These are phyloP conservation scores for Juglanconis juglandina DNA, from an alignment of 2,329 filamentous ascomycete species.

Conservation along the genomic window DNA sequence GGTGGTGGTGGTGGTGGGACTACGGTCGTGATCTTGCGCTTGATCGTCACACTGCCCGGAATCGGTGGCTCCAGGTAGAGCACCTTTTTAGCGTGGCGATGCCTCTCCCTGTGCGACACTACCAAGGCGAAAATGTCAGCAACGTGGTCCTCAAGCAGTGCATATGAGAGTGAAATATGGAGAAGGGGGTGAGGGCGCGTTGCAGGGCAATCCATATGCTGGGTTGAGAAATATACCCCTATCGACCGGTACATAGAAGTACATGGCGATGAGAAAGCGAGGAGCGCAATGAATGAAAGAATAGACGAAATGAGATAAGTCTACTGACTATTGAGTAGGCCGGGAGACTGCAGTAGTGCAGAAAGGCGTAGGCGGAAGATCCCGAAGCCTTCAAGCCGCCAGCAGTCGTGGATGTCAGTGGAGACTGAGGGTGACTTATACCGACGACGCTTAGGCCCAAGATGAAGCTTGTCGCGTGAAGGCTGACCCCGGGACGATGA, in stretches of 20 bases:
- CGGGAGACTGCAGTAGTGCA: conserved; percentile 4
- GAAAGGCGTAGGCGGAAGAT: neutral
- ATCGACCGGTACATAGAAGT: conserved; percentile 15
- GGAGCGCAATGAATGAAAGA: neutral
- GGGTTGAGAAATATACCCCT: conserved; percentile 8
- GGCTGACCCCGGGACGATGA: neutral
- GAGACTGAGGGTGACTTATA: neutral
- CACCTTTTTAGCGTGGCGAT: conserved; percentile 34
- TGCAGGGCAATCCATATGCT: neutral
- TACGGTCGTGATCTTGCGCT: conserved; percentile 35
- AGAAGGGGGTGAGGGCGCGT: neutral
- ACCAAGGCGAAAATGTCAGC: neutral
- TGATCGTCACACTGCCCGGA: conserved; percentile 35
- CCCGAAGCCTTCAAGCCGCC: neutral
- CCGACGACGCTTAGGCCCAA: neutral
- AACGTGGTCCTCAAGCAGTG: neutral
- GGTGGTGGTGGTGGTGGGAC: conserved; percentile 32
- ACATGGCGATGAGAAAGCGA: conserved; percentile 6
- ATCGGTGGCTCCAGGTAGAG: conserved; percentile 40
- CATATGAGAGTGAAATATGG: neutral
- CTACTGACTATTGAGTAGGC: conserved; percentile 15
- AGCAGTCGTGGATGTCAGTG: neutral
- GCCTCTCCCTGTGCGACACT: conserved; percentile 18
- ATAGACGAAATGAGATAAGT: neutral
- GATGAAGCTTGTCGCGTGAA: neutral